A percentile compares a stretch with the other conserved stretches of the same genome.
phyloP scores from a whole-genome alignment of 2,329 filamentous ascomycete species.

The Aschersonia sp. region DNA sequence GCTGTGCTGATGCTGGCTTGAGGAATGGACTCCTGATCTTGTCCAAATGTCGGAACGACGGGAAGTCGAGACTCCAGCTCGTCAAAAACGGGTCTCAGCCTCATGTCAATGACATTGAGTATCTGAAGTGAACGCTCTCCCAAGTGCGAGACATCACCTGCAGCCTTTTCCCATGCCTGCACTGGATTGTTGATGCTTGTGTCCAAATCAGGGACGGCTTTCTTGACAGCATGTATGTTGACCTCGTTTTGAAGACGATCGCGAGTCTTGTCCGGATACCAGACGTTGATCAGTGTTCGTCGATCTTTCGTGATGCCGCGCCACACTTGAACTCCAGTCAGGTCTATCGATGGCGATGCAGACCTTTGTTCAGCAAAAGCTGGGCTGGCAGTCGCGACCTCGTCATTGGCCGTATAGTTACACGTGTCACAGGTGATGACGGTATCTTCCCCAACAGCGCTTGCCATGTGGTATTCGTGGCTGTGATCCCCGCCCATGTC shows the following conservation, averaged over 20 bases:
- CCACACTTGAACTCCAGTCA: conserved; percentile 30
- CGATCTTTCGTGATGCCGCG: conserved; percentile 54
- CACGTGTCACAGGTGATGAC: conserved; percentile 65
- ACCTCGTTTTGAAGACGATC: conserved; percentile 18
- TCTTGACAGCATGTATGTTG: conserved; percentile 48
- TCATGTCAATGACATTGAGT: conserved; percentile 20
- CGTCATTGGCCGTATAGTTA: conserved; percentile 70
- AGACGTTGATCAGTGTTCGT: conserved; percentile 53
- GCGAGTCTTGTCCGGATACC: conserved; percentile 34
- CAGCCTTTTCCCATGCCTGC: conserved; percentile 33
- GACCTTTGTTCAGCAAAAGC: neutral
- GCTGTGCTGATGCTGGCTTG: conserved; percentile 4
- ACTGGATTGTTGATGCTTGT: conserved; percentile 48
- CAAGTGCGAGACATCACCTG: conserved; percentile 7
- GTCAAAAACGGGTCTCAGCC: conserved; percentile 12
- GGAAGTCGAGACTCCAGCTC: conserved; percentile 11
- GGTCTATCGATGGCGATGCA: neutral
- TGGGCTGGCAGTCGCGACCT: conserved; percentile 45
- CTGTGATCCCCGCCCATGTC: conserved; percentile 88
- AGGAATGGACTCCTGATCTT: conserved; percentile 1
- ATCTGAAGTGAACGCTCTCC: conserved; percentile 6
- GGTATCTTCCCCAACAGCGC: conserved; percentile 68
- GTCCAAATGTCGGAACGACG: conserved; percentile 8
- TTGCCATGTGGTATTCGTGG: conserved; percentile 86
- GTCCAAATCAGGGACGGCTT: conserved; percentile 52